Evolutionary conservation across 305 asterid genomes (phyloP).

Genomic region (Coffea humblotiana): DNA sequence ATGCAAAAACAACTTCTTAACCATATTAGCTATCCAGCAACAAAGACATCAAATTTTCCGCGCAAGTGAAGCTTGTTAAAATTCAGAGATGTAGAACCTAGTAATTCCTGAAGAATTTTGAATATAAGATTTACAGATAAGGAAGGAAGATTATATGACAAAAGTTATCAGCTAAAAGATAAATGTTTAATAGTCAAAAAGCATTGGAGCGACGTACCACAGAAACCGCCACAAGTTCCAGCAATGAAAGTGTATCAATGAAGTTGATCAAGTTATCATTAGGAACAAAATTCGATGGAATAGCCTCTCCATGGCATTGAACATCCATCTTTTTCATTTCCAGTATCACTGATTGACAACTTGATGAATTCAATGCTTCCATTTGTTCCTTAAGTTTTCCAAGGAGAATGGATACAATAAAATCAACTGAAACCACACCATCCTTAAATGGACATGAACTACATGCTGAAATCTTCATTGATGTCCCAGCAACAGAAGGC

Average conservation of each 20-base stretch:
- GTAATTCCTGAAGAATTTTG: background rate
- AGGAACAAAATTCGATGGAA: constrained; percentile 16
- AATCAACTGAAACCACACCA: constrained; percentile 54
- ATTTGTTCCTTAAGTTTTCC: constrained; percentile 50
- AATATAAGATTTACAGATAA: background rate
- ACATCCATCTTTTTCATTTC: constrained; percentile 30
- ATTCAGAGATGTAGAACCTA: background rate
- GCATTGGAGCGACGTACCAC: constrained; percentile 53
- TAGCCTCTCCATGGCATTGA: constrained; percentile 30
- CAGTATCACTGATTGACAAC: constrained; percentile 18
- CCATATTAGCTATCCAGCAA: constrained; percentile 3
- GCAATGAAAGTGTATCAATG: constrained; percentile 59
- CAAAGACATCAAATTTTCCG: background rate
- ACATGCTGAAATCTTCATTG: constrained; percentile 41
- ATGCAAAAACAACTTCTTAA: background rate
- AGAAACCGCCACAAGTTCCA: constrained; percentile 66
- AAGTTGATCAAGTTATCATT: constrained; percentile 39
- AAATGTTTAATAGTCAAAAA: constrained; percentile 8
- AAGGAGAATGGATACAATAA: constrained; percentile 52
- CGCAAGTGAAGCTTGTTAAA: background rate
- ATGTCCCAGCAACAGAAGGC: constrained; percentile 26
- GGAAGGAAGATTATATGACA: background rate
- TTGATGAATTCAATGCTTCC: constrained; percentile 26
- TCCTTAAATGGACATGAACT: constrained; percentile 66
- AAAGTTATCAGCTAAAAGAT: background rate